phyloP scores from a whole-genome alignment of 2,329 filamentous ascomycete species.

The Penicillium psychrosexuale region DNA sequence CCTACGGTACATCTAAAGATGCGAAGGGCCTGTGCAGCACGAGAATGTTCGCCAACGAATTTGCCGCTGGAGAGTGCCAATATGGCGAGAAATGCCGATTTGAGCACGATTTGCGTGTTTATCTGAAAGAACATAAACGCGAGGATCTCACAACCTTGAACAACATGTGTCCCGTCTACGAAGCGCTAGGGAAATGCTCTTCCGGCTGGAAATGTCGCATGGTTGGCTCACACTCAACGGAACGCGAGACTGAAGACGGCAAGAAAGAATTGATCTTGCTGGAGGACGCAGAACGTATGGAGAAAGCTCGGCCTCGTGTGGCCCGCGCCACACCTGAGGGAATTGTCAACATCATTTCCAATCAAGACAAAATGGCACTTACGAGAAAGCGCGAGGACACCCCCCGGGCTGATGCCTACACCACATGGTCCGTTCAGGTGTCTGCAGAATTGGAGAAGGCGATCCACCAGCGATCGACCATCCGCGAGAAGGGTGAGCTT shows the following conservation, averaged over 20 bases:
- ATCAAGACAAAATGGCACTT: conserved; percentile 69
- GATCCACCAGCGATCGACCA: conserved; percentile 44
- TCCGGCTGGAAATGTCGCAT: conserved; percentile 95
- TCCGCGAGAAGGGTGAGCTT: conserved; percentile 5
- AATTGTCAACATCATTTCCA: conserved; percentile 70
- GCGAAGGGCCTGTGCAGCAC: conserved; percentile 74
- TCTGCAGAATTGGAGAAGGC: conserved; percentile 49
- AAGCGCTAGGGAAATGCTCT: conserved; percentile 70
- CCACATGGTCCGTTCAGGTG: conserved; percentile 72
- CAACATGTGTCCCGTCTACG: conserved; percentile 78
- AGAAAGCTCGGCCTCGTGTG: conserved; percentile 32
- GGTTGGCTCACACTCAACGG: conserved; percentile 78
- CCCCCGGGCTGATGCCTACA: conserved; percentile 70
- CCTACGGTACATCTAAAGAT: conserved; percentile 77
- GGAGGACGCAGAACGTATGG: conserved; percentile 52
- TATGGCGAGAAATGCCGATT: conserved; percentile 79
- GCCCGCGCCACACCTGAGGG: conserved; percentile 52
- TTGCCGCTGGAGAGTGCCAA: conserved; percentile 70
- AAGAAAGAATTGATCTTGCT: conserved; percentile 75
- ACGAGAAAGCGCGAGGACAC: conserved; percentile 69
- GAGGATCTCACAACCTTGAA: conserved; percentile 73
- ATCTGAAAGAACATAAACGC: conserved; percentile 76
- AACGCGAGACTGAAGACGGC: conserved; percentile 74
- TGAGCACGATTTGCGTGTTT: conserved; percentile 80
- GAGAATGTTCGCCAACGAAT: conserved; percentile 68